Percentiles rank a stretch among this genome's conserved stretches.
Conservation (phyloP, 2,329 filamentous ascomycete species). For the Boeremia exigua region DNA sequence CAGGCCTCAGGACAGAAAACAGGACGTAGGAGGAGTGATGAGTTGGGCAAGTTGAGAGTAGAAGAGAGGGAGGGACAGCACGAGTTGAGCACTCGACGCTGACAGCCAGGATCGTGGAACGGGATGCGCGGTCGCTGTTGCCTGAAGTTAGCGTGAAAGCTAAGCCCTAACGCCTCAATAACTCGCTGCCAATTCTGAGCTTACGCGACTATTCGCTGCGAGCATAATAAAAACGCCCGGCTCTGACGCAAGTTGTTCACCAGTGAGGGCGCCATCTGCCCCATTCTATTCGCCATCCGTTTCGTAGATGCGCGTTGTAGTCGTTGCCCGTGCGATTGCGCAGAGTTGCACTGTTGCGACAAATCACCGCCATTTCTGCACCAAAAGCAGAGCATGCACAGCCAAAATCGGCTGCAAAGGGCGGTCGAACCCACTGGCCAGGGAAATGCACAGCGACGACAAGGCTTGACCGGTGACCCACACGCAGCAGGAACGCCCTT, state of each 20-base stretch:
- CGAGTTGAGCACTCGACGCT: conserved; percentile 14
- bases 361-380: conserved; percentile 19
- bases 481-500: conserved; percentile 29
- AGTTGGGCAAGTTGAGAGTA: conserved; percentile 28
- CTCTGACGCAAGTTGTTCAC: conserved; percentile 24
- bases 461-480: conserved; percentile 28
- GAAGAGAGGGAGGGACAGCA: conserved; percentile 23
- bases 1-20: conserved; percentile 38
- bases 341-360: neutral
- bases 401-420: conserved; percentile 19
- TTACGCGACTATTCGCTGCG: conserved; percentile 31
- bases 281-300: conserved; percentile 16
- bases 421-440: conserved; percentile 17
- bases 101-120: conserved; percentile 18
- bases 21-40: conserved; percentile 23
- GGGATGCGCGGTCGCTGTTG: conserved; percentile 23
- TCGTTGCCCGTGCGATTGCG: conserved; percentile 1
- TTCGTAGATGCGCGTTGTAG: conserved; percentile 17
- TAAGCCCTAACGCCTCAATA: conserved; percentile 30
- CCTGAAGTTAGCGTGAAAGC: conserved; percentile 23
- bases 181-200: conserved; percentile 28
- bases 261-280: conserved; percentile 14
- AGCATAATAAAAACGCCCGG: conserved; percentile 19
- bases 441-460: conserved; percentile 9
- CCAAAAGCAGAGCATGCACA: conserved; percentile 5